phyloP scores from a whole-genome alignment of 768 basidiomycete genomes.

The Leccinum obscurum region DNA sequence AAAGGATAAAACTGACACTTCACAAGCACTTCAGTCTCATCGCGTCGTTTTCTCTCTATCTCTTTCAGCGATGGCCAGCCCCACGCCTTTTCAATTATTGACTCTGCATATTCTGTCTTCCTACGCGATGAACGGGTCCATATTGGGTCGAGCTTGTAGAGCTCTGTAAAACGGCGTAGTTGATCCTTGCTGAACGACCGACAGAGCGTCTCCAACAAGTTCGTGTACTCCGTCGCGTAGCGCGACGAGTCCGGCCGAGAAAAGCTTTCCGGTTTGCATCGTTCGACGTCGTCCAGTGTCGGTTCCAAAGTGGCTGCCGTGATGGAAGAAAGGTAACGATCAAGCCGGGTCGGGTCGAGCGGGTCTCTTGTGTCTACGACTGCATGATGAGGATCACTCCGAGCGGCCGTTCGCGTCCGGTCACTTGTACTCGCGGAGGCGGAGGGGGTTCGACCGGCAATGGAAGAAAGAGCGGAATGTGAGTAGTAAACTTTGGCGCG shows the following conservation, averaged over 20 bases:
- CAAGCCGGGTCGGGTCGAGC: slow-evolving; percentile 47
- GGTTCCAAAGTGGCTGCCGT: slow-evolving; percentile 46
- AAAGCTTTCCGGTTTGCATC: slow-evolving; percentile 45
- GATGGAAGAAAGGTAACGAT: slow-evolving; percentile 57
- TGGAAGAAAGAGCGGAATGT: slow-evolving; percentile 22
- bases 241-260: slow-evolving; percentile 40
- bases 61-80: slow-evolving; percentile 61
- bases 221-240: slow-evolving; percentile 55
- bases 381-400: slow-evolving; percentile 4
- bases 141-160: slow-evolving; percentile 44
- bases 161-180: slow-evolving; percentile 50
- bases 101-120: slow-evolving; percentile 44
- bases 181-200: slow-evolving; percentile 66
- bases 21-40: slow-evolving; percentile 47
- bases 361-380: slow-evolving; percentile 24
- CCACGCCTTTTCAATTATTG: slow-evolving; percentile 68
- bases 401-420: slow-evolving; percentile 1
- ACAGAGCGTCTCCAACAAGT: slow-evolving; percentile 52
- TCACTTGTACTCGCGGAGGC: slow-evolving; percentile 3
- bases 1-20: slow-evolving; percentile 41
- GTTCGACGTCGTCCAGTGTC: slow-evolving; percentile 62
- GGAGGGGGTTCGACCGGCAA: slow-evolving; percentile 4
- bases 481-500: slow-evolving; percentile 26
- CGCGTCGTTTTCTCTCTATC: slow-evolving; percentile 49
- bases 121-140: slow-evolving; percentile 36